Evolutionary conservation across 1,284 basidiomycete species (phyloP), one percentile per base, ranked within the genome.

Genomic region (Ganoderma lingzhi): DNA sequence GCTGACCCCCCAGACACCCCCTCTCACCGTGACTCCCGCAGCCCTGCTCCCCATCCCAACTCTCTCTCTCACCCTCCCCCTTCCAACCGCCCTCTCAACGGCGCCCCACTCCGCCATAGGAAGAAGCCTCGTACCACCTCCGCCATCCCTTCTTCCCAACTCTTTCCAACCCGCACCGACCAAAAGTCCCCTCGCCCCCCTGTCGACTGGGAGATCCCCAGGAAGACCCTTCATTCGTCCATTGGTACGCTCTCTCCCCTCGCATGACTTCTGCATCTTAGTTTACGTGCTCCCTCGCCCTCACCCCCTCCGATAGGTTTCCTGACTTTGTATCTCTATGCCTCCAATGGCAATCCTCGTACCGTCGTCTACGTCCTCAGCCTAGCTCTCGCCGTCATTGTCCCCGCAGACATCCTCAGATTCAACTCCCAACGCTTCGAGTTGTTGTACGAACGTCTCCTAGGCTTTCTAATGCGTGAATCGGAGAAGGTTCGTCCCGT

Each of bases 381-480:
- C 78, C 82, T 84, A 41, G 88, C 91, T 0, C 86, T 98, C 17
- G 86, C 87, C 44, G 77, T 94, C 67, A 91, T 98, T 73, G 85
- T 88, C 59, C 88, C 92, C 10, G 87, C 90, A 67, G 97, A 99
- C 80, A 76, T 95, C 60, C 82, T 98, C 48, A 90, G 97, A 28
- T 87, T 99, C 62, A 86, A 87, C 65, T 90, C 83, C 60, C 85
- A 88, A 0, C 76, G 83, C 0, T 94, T 98, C 75, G 96, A 92
- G 73, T 82, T 82, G 56, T 74, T 91, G 8, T 99, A 96, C 79
- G 97, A 98, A 80, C 82, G 83, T 17, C 81, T 84, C 41, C 81
- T 97, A 1, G 97, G 97, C 28, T 92, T 95, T 78, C 87, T 99
- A 66, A 99, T 99, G 97, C 89, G 96, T 19, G 95, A 97, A 74